These are phyloP conservation scores for Sphaerobolus stellatus DNA, from an alignment of 1,284 basidiomycete species.

Conservation along the genomic window DNA sequence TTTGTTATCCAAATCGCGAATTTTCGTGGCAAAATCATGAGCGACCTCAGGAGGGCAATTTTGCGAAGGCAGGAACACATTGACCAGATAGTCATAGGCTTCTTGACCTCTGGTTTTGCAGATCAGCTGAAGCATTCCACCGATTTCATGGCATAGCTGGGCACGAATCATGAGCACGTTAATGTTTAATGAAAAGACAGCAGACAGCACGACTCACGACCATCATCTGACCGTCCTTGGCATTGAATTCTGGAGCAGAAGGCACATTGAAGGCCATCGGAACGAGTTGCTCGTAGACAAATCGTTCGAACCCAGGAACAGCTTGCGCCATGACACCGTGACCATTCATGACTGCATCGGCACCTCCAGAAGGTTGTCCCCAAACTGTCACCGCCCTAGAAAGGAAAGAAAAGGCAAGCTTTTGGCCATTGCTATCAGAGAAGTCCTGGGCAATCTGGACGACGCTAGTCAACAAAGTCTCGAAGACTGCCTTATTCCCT, in stretches of 20 bases:
- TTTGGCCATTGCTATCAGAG: conserved; percentile 74
- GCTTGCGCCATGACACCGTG: conserved; percentile 44
- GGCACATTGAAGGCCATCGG: conserved; percentile 85
- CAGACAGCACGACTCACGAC: conserved; percentile 52
- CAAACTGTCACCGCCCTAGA: conserved; percentile 77
- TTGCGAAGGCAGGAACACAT: conserved; percentile 84
- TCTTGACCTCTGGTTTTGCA: conserved; percentile 81
- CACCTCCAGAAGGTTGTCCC: conserved; percentile 52
- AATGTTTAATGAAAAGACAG: background rate
- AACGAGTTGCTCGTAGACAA: conserved; percentile 88
- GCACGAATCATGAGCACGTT: conserved; percentile 8
- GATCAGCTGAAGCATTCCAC: conserved; percentile 79
- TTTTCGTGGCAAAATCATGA: conserved; percentile 74
- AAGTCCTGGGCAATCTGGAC: conserved; percentile 74
- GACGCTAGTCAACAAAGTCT: conserved; percentile 70
- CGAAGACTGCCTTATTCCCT: conserved; percentile 84
- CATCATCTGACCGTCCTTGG: conserved; percentile 83
- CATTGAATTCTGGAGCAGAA: conserved; percentile 78
- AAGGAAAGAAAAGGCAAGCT: conserved; percentile 81
- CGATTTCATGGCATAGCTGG: conserved; percentile 89
- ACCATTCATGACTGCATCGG: conserved; percentile 27
- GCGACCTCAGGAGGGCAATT: conserved; percentile 81
- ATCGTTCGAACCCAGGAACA: conserved; percentile 90
- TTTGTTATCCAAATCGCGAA: conserved; percentile 79
- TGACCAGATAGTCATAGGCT: conserved; percentile 78